Evolutionary conservation across 164 flowering plant genomes (phyloP).

Genomic region (Paratinospora sagittata): DNA sequence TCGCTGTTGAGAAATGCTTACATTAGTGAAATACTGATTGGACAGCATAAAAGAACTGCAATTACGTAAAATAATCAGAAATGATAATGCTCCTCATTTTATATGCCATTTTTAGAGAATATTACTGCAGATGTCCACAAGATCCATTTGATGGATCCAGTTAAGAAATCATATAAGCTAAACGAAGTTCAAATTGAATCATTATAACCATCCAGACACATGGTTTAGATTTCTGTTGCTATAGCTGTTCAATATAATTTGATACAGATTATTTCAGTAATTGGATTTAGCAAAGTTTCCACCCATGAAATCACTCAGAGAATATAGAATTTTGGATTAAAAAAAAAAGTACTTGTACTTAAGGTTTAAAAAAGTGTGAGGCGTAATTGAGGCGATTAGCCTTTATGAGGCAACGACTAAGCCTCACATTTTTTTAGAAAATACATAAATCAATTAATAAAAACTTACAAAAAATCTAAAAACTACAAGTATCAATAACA

Average conservation of each 20-base stretch:
- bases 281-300: background rate
- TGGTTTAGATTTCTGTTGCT: background rate
- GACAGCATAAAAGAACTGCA: slow-evolving; percentile 4
- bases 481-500: too few relatives aligned
- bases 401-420: too few relatives aligned
- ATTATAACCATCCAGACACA: background rate
- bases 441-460: too few relatives aligned
- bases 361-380: too few relatives aligned
- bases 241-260: background rate
- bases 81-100: background rate
- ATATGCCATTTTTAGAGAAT: background rate
- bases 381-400: too few relatives aligned
- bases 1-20: slow-evolving; percentile 38
- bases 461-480: too few relatives aligned
- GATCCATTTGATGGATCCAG: background rate
- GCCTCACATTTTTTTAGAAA: too few relatives aligned
- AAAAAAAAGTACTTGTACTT: background rate
- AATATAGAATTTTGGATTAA: background rate
- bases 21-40: slow-evolving; percentile 11
- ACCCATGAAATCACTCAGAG: background rate
- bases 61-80: background rate
- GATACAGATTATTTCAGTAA: background rate
- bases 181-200: too few relatives aligned
- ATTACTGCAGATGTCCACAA: background rate
- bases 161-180: too few relatives aligned